Base-by-base conservation (phyloP, 139 green algal genomes). In the Micractinium sp. region DNA sequence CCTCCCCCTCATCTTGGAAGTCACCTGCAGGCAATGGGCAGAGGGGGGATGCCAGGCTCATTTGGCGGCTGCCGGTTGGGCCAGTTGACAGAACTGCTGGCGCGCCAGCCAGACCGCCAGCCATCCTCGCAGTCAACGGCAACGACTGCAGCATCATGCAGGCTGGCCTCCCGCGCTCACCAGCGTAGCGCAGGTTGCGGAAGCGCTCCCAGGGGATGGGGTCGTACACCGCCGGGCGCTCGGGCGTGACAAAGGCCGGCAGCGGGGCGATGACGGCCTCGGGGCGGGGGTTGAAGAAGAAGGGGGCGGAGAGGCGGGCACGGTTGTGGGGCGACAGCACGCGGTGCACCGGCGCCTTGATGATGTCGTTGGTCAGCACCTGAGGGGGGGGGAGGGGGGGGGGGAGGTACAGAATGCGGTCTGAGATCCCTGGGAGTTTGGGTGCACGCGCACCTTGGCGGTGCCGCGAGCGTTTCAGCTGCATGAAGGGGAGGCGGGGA, bases 241-340 rank as follows among this genome's bases (percentile, higher is more conserved):
- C 81, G 1, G 29, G 15, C 2, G 56, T 33, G 27, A 85, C n/a
- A 29, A 85, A 85, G 2, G 27, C 56, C 19, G 81, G 81, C 12
- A 85, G 81, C 5, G 81, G 81, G 53, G 29, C 27, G 18, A 73
- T 74, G 31, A 73, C 56, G 29, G 81, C 81, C 14, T 85, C 81
- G 5, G 81, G 31, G 31, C 81, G 38, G 14, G 78, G 78, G 39
- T 83, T 83, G 78, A 83, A 83, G 78, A 83, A 83, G 78, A 83
- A 83, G 74, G 33, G 74, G 33, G 74, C 20, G 33, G n/a, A 16
- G 33, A 27, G 33, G 74, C n/a, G 74, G 23, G 33, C 18, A 33
- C 74, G 33, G 81, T 41, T 47, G 25, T 85, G 27, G 31, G 81
- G 81, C 2, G 81, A 73, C 5, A 71, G n/a, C 81, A 85, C 81